Evolutionary conservation across 2,329 filamentous ascomycete genomes (phyloP).

Genomic region (Chaetomiaceae sp.): DNA sequence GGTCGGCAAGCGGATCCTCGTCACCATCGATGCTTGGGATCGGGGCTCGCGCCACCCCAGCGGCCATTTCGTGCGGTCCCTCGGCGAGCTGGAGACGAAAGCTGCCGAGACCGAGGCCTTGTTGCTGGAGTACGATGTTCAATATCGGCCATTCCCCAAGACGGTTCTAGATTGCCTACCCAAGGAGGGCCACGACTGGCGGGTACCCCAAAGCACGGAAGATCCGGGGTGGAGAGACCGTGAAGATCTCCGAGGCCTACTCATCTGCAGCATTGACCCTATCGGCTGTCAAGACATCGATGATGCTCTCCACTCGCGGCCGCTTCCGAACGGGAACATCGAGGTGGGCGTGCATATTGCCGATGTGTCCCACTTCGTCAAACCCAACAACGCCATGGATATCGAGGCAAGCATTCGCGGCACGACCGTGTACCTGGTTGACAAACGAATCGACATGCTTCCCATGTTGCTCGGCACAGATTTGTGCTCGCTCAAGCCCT

Average conservation of each 20-base stretch:
- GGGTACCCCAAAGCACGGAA: constrained; percentile 69
- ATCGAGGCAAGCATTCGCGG: constrained; percentile 87
- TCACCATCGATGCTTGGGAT: constrained; percentile 94
- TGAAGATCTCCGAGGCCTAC: constrained; percentile 73
- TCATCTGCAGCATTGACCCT: constrained; percentile 97
- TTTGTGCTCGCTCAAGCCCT: constrained; percentile 91
- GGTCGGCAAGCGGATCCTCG: constrained; percentile 82
- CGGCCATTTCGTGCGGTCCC: constrained; percentile 86
- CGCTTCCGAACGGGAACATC: constrained; percentile 84
- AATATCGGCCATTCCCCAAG: constrained; percentile 95
- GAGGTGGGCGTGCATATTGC: constrained; percentile 98
- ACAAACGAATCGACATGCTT: constrained; percentile 99
- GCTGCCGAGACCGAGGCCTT: constrained; percentile 96
- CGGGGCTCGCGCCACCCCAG: constrained; percentile 86
- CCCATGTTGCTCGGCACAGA: constrained; percentile 94
- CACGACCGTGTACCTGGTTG: constrained; percentile 94
- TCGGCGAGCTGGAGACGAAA: constrained; percentile 93
- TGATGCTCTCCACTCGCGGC: constrained; percentile 83
- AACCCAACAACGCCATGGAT: constrained; percentile 96
- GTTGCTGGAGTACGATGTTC: constrained; percentile 91
- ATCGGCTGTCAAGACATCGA: constrained; percentile 97
- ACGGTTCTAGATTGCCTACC: constrained; percentile 91
- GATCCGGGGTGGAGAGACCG: constrained; percentile 84
- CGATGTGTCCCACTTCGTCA: constrained; percentile 98
- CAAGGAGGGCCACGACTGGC: constrained; percentile 88